phyloP scores from a whole-genome alignment of 257 asterid species.

The Scutellaria baicalensis region DNA sequence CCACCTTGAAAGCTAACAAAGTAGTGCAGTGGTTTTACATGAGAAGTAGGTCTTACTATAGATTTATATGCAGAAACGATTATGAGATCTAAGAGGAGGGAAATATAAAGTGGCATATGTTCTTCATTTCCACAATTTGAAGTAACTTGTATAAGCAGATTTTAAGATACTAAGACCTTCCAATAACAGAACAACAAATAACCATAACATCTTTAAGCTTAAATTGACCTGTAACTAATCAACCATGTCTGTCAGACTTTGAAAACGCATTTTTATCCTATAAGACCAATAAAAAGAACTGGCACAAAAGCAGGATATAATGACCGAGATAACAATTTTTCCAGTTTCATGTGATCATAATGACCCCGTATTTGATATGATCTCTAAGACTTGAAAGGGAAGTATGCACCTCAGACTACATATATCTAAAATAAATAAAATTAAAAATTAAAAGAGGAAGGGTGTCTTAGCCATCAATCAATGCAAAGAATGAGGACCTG shows the following conservation, averaged over 20 bases:
- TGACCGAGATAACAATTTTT: neutral
- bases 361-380: slow-evolving; percentile 1
- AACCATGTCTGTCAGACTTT: neutral
- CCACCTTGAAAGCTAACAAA: neutral
- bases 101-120: neutral
- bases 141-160: neutral
- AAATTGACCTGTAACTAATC: slow-evolving; percentile 1
- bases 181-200: neutral
- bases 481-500: slow-evolving; percentile 5
- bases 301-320: neutral
- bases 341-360: neutral
- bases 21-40: neutral
- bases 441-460: too few species aligned
- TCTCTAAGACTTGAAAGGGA: neutral
- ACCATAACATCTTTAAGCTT: neutral
- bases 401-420: neutral
- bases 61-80: neutral
- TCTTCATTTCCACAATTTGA: too few species aligned
- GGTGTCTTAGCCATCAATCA: slow-evolving; percentile 10
- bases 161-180: slow-evolving; percentile 1
- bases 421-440: too few species aligned
- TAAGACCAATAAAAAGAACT: neutral
- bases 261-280: neutral
- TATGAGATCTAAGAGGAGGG: neutral
- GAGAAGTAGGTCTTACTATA: neutral